A percentile compares a stretch with the other conserved stretches of the same genome.
Evolutionary conservation across 2,329 filamentous ascomycete species (phyloP).

Genomic region (Ascochyta viciae-villosae): DNA sequence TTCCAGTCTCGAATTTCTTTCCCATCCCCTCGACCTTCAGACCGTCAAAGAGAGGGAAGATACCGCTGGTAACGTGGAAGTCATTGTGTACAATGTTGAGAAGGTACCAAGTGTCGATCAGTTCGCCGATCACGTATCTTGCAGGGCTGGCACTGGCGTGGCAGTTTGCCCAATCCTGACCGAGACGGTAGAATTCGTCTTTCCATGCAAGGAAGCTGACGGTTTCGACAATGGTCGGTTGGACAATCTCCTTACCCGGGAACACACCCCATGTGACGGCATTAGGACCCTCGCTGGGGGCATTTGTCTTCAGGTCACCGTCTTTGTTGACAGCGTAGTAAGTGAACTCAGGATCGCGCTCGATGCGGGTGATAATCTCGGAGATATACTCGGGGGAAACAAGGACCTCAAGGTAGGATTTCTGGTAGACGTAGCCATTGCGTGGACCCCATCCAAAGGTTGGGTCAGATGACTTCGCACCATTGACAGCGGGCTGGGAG

Average conservation of each 20-base stretch:
- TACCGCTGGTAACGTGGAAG: constrained; percentile 82
- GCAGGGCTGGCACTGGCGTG: constrained; percentile 79
- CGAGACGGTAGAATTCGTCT: constrained; percentile 93
- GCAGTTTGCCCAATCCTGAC: constrained; percentile 92
- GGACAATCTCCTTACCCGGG: constrained; percentile 98
- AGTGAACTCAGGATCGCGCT: constrained; percentile 80
- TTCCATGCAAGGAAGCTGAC: constrained; percentile 99
- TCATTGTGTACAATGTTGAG: constrained; percentile 99
- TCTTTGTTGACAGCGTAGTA: constrained; percentile 92
- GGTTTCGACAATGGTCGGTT: constrained; percentile 98
- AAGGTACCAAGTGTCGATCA: constrained; percentile 92
- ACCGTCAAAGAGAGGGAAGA: constrained; percentile 86
- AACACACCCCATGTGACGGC: constrained; percentile 99
- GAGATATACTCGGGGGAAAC: constrained; percentile 80
- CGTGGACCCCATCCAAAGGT: constrained; percentile 93
- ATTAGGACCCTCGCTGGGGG: constrained; percentile 85
- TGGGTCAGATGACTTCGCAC: constrained; percentile 84
- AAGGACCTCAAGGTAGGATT: constrained; percentile 92
- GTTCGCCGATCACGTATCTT: constrained; percentile 76
- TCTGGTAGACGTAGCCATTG: constrained; percentile 98
- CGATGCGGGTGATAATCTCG: constrained; percentile 79
- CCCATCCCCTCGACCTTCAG: constrained; percentile 73
- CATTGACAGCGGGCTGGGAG: constrained; percentile 93
- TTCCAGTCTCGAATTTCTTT: constrained; percentile 41
- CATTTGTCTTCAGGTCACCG: constrained; percentile 84